These are phyloP conservation scores for Aciculoconidium aculeatum DNA, from an alignment of 805 yeast species.

Conservation along the genomic window DNA sequence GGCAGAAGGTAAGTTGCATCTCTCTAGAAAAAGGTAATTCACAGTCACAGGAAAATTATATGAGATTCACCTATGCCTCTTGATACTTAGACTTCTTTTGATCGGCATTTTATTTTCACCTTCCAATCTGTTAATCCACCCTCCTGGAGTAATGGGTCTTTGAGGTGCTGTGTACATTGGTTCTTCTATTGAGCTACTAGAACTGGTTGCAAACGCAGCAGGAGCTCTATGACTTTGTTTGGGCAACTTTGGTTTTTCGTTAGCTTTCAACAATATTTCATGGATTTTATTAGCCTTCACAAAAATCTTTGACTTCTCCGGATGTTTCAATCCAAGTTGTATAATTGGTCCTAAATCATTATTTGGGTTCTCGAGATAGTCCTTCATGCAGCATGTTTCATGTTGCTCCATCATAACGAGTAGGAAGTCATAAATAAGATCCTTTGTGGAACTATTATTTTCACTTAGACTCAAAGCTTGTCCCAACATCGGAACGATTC, in stretches of 20 bases:
- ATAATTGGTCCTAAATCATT: constrained; percentile 22
- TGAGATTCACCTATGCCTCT: no score
- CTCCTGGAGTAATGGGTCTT: constrained; percentile 13
- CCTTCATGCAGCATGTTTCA: constrained; percentile 28
- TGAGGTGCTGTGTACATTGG: constrained; percentile 1
- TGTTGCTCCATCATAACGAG: constrained; percentile 20
- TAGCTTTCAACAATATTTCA: constrained; percentile 9
- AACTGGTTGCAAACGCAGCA: no score
- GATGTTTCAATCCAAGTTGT: constrained; percentile 30
- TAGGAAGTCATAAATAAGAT: constrained; percentile 23
- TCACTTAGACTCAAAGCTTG: constrained; percentile 26
- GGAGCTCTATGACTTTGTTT: no score
- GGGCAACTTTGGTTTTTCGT: constrained; percentile 4
- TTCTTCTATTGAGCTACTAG: no score
- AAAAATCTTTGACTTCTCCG: constrained; percentile 17
- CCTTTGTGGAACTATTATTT: constrained; percentile 8
- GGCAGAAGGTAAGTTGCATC: no score
- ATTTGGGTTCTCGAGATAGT: constrained; percentile 17
- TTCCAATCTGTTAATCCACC: no score
- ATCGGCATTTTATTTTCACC: no score
- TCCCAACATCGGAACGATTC: constrained; percentile 27
- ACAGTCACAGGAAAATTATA: no score
- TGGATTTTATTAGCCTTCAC: constrained; percentile 19
- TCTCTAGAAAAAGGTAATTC: no score
- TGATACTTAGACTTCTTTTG: no score